Evolutionary conservation across 2,329 filamentous ascomycete species (phyloP).

Genomic region (Aspergillus sergii): DNA sequence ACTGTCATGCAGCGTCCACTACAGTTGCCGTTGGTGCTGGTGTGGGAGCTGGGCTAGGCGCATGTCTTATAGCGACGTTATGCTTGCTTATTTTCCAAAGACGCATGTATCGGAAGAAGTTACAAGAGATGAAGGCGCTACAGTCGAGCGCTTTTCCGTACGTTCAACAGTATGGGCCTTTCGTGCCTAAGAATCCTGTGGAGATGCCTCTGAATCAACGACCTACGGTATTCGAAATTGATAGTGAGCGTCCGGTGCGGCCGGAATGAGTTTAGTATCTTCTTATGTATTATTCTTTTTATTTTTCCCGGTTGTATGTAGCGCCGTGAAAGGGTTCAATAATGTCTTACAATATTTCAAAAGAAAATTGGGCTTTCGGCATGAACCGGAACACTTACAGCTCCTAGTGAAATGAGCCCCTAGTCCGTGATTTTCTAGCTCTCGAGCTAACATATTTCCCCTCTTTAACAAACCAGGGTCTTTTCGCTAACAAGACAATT

Average conservation of each 20-base stretch:
- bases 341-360: not conserved
- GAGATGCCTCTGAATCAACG: not conserved
- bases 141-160: not conserved
- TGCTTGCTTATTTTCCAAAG: constrained; percentile 6
- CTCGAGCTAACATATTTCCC: too few relatives aligned
- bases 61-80: not conserved
- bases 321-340: not conserved
- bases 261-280: not conserved
- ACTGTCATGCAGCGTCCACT: not conserved
- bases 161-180: not conserved
- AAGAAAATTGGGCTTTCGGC: too few relatives aligned
- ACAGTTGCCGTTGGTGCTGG: constrained; percentile 2
- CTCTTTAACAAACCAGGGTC: too few relatives aligned
- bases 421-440: too few relatives aligned
- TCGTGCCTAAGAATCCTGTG: not conserved
- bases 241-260: not conserved
- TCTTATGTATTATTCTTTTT: too few relatives aligned
- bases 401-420: too few relatives aligned
- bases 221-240: not conserved
- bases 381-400: too few relatives aligned
- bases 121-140: not conserved
- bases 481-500: not conserved
- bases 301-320: not conserved
- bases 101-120: constrained; percentile 2
- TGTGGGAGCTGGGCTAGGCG: constrained; percentile 5